These are phyloP conservation scores for Fusarium sp. DNA, from an alignment of 2,329 filamentous ascomycete species.

Conservation along the genomic window DNA sequence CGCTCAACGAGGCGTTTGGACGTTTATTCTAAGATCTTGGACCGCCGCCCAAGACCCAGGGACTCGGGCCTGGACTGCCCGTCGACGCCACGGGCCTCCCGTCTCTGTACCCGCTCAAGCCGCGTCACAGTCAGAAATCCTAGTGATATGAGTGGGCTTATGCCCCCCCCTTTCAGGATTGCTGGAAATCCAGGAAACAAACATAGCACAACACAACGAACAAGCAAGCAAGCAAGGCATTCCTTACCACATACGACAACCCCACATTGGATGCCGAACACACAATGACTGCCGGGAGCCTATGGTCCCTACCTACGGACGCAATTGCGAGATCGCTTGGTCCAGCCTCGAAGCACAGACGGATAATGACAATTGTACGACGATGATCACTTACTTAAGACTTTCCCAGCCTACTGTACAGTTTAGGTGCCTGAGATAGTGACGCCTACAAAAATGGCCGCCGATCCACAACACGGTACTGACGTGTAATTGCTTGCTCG, in stretches of 20 bases:
- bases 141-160: slow-evolving; percentile 22
- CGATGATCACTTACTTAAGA: not conserved
- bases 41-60: slow-evolving; percentile 34
- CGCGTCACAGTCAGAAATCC: slow-evolving; percentile 37
- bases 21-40: slow-evolving; percentile 20
- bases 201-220: slow-evolving; percentile 12
- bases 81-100: slow-evolving; percentile 44
- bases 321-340: slow-evolving; percentile 9
- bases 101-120: slow-evolving; percentile 43
- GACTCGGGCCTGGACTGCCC: slow-evolving; percentile 45
- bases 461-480: slow-evolving; percentile 31
- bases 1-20: slow-evolving; percentile 22
- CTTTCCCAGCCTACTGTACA: not conserved
- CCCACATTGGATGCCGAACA: slow-evolving; percentile 33
- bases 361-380: not conserved
- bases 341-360: slow-evolving; percentile 21
- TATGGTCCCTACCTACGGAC: slow-evolving; percentile 3
- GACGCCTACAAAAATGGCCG: slow-evolving; percentile 14
- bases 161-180: slow-evolving; percentile 21
- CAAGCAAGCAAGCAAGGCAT: slow-evolving; percentile 25
- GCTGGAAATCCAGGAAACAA: slow-evolving; percentile 27
- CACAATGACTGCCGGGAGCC: slow-evolving; percentile 33
- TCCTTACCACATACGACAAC: slow-evolving; percentile 26
- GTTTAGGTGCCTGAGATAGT: not conserved
- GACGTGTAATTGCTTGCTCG: slow-evolving; percentile 38